These are phyloP conservation scores for Debaryomyces castellii DNA, from an alignment of 805 yeast genomes.

Conservation along the genomic window DNA sequence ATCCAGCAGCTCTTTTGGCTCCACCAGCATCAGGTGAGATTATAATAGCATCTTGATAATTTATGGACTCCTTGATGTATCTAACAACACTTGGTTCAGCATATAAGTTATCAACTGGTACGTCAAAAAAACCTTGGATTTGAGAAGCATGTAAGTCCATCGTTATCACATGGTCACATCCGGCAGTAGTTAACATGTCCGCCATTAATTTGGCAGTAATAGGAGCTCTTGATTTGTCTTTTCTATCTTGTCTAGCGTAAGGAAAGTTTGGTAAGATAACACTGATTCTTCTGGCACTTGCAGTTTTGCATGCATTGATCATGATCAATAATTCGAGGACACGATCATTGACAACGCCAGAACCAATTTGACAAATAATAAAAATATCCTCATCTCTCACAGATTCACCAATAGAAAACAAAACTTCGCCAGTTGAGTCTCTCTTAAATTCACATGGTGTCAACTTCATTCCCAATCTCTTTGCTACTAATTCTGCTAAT, in stretches of 20 bases:
- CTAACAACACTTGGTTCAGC: slow-evolving; percentile 90
- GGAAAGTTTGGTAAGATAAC: slow-evolving; percentile 96
- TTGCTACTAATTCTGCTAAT: slow-evolving; percentile 72
- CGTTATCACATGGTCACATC: slow-evolving; percentile 93
- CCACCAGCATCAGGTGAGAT: slow-evolving; percentile 99
- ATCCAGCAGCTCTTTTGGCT: slow-evolving; percentile 92
- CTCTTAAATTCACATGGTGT: slow-evolving; percentile 72
- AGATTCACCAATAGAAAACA: slow-evolving; percentile 71
- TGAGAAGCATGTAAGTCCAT: slow-evolving; percentile 98
- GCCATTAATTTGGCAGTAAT: slow-evolving; percentile 94
- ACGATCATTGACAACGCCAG: slow-evolving; percentile 80
- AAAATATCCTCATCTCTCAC: slow-evolving; percentile 83
- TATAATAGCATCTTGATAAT: slow-evolving; percentile 61
- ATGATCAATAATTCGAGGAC: slow-evolving; percentile 85
- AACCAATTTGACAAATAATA: slow-evolving; percentile 75
- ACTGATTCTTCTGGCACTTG: slow-evolving; percentile 90
- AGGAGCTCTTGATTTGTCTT: slow-evolving; percentile 94
- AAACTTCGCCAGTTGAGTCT: slow-evolving; percentile 78
- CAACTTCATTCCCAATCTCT: slow-evolving; percentile 64
- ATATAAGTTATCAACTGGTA: slow-evolving; percentile 93
- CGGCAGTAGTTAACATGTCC: slow-evolving; percentile 86
- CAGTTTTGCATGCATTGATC: slow-evolving; percentile 94
- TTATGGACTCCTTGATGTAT: slow-evolving; percentile 68
- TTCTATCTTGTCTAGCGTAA: slow-evolving; percentile 95
- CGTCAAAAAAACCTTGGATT: slow-evolving; percentile 93